Evolutionary conservation across 192 early-diverging fungal genomes (phyloP).

Genomic region (Radiomyces spectabilis): DNA sequence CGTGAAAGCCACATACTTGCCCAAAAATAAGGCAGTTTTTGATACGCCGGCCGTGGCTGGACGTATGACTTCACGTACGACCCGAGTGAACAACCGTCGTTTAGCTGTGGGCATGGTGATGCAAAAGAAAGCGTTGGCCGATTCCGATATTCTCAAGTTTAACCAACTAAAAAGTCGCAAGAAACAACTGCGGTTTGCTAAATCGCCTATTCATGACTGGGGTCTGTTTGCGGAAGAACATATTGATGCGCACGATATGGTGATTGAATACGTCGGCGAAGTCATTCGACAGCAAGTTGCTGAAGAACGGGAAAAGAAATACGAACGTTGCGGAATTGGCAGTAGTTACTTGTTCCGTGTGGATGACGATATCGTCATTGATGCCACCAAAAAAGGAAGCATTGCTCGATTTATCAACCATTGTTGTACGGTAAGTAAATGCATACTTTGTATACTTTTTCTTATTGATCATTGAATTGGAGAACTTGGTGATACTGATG

Average conservation of each 20-base stretch:
- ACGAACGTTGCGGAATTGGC: slow-evolving; percentile 91
- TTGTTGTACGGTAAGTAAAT: slow-evolving; percentile 78
- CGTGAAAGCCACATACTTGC: slow-evolving; percentile 60
- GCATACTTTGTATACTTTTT: background rate
- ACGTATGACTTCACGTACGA: slow-evolving; percentile 50
- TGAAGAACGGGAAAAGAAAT: slow-evolving; percentile 88
- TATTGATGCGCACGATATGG: slow-evolving; percentile 92
- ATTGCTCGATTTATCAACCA: slow-evolving; percentile 98
- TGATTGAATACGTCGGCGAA: slow-evolving; percentile 99
- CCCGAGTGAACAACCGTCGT: slow-evolving; percentile 59
- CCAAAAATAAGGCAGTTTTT: slow-evolving; percentile 31
- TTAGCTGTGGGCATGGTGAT: slow-evolving; percentile 52
- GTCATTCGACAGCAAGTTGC: slow-evolving; percentile 90
- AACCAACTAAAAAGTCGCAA: slow-evolving; percentile 89
- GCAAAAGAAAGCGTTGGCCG: slow-evolving; percentile 36
- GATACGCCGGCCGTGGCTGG: slow-evolving; percentile 20
- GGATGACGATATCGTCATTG: slow-evolving; percentile 92
- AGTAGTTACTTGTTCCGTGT: slow-evolving; percentile 93
- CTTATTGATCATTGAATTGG: no score
- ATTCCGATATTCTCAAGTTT: slow-evolving; percentile 80
- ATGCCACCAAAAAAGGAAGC: slow-evolving; percentile 97
- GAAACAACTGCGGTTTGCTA: slow-evolving; percentile 86
- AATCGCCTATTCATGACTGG: slow-evolving; percentile 97
- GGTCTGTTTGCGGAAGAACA: slow-evolving; percentile 92
- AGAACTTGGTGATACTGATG: no score